Evolutionary conservation across 306 rosid genomes (phyloP).

Genomic region (Rosa chinensis): DNA sequence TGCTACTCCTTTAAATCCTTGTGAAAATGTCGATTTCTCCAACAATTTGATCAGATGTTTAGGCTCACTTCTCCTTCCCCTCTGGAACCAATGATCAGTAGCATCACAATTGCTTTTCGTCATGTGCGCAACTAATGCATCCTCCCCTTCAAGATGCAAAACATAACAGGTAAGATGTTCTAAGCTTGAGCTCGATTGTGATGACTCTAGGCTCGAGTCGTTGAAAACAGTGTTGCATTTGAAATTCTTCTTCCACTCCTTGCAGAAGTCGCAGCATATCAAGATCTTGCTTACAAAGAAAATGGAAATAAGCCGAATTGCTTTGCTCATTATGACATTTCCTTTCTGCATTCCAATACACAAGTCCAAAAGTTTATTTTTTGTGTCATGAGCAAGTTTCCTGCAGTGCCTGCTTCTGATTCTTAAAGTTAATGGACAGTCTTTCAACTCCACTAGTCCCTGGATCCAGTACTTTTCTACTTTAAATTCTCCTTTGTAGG

Average conservation of each 20-base stretch:
- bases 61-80: slow-evolving; percentile 59
- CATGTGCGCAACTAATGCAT: slow-evolving; percentile 63
- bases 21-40: slow-evolving; percentile 49
- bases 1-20: slow-evolving; percentile 59
- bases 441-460: slow-evolving; percentile 43
- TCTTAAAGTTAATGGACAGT: slow-evolving; percentile 46
- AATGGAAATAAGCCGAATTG: slow-evolving; percentile 50
- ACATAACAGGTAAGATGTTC: slow-evolving; percentile 69
- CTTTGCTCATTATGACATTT: slow-evolving; percentile 61
- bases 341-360: slow-evolving; percentile 59
- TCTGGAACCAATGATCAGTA: slow-evolving; percentile 60
- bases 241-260: slow-evolving; percentile 31
- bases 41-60: slow-evolving; percentile 46
- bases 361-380: slow-evolving; percentile 31
- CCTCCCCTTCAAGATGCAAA: slow-evolving; percentile 87
- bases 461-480: slow-evolving; percentile 73
- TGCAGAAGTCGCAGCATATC: slow-evolving; percentile 32
- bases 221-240: slow-evolving; percentile 21
- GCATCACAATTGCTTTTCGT: slow-evolving; percentile 57
- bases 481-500: slow-evolving; percentile 31
- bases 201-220: slow-evolving; percentile 34
- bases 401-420: slow-evolving; percentile 40
- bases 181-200: slow-evolving; percentile 20
- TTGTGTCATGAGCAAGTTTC: slow-evolving; percentile 55
- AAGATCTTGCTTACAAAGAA: slow-evolving; percentile 34